phyloP scores from a whole-genome alignment of 2,329 filamentous ascomycete genomes.

The Hymenoscyphus albidus region DNA sequence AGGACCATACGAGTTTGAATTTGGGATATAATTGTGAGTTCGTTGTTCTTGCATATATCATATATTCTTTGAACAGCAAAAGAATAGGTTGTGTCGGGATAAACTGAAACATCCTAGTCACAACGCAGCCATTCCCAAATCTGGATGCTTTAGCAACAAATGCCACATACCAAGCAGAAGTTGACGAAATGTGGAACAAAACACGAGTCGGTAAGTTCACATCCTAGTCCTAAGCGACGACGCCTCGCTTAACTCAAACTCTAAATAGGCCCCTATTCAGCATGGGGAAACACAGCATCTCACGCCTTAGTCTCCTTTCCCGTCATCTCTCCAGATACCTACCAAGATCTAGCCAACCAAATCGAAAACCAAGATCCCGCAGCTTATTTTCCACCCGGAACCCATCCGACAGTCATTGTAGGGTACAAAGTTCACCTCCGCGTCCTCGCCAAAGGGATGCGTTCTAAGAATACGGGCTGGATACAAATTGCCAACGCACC shows the following conservation, averaged over 20 bases:
- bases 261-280: neutral
- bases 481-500: conserved; percentile 8
- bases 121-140: neutral
- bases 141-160: neutral
- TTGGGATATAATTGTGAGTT: neutral
- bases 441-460: neutral
- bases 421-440: neutral
- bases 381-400: neutral
- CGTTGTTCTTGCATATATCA: no score
- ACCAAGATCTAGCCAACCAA: conserved; percentile 2
- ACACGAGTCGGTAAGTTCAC: neutral
- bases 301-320: conserved; percentile 9
- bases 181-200: neutral
- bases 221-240: neutral
- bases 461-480: conserved; percentile 10
- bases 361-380: neutral
- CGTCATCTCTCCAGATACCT: conserved; percentile 6
- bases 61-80: neutral
- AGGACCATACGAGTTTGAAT: conserved; percentile 41
- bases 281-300: neutral
- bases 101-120: neutral
- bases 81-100: neutral
- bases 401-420: neutral
- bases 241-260: neutral
- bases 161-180: neutral